These are phyloP conservation scores for Gardenia jasminoides DNA, from an alignment of 257 asterid species.

Conservation along the genomic window DNA sequence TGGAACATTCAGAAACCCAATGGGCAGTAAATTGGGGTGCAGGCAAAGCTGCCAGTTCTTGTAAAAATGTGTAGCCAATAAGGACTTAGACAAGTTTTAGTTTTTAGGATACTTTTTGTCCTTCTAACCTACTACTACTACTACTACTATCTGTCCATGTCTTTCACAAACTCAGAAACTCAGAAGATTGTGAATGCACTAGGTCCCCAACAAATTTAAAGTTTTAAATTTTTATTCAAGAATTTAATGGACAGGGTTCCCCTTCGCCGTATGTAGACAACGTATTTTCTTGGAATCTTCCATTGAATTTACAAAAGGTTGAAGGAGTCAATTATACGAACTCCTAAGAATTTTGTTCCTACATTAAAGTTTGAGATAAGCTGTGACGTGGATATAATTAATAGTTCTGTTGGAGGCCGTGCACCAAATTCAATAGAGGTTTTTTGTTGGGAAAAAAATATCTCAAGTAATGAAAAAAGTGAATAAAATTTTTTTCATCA, in stretches of 20 bases:
- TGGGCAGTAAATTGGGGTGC: slow-evolving; percentile 2
- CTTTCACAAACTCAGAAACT: background rate
- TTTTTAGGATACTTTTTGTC: background rate
- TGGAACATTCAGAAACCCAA: background rate
- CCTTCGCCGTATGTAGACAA: background rate
- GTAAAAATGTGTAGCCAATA: background rate
- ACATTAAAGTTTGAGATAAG: background rate
- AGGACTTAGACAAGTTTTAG: background rate
- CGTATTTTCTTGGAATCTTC: background rate
- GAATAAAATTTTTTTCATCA: too few relatives aligned
- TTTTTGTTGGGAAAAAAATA: too few relatives aligned
- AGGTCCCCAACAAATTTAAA: background rate
- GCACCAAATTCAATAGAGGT: too few relatives aligned
- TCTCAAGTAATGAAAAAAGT: background rate
- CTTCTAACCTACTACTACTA: background rate
- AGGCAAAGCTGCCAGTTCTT: background rate
- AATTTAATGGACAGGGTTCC: background rate
- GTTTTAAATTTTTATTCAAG: background rate
- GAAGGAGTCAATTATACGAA: background rate
- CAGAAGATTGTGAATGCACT: background rate
- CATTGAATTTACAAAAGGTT: background rate
- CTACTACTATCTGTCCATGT: background rate
- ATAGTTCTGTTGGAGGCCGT: background rate
- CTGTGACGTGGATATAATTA: background rate
- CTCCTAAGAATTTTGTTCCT: background rate